A percentile compares a stretch with the other conserved stretches of the same genome.
Evolutionary conservation across 495 filamentous ascomycete genomes (phyloP).

Genomic region (Letharia columbiana): DNA sequence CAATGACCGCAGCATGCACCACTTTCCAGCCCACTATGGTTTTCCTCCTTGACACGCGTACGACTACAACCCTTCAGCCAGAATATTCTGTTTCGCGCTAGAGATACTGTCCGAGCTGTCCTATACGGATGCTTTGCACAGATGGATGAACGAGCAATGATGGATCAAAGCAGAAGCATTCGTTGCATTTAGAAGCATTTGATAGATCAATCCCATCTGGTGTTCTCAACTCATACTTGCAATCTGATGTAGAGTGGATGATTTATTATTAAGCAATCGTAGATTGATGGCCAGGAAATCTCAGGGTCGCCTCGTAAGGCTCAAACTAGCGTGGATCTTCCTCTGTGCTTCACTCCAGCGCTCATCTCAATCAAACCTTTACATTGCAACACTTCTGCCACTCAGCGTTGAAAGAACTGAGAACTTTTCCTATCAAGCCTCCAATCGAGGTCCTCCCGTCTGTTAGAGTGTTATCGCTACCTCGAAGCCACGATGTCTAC

Average conservation of each 20-base stretch:
- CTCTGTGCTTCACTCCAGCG: not conserved
- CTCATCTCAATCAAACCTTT: not conserved
- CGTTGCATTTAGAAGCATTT: constrained; percentile 18
- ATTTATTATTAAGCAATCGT: not conserved
- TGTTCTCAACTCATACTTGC: not conserved
- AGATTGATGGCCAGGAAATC: not conserved
- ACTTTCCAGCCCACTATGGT: not conserved
- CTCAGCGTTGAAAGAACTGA: not conserved
- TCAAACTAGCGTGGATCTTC: not conserved
- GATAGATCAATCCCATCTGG: constrained; percentile 11
- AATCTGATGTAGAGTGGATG: not conserved
- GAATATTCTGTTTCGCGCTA: not conserved
- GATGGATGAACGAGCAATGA: constrained; percentile 12
- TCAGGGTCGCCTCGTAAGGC: not conserved
- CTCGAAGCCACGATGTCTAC: constrained; percentile 24
- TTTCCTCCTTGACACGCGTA: not conserved
- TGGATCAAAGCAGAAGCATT: constrained; percentile 1
- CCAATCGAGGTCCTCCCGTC: not conserved
- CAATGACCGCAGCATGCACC: constrained; percentile 6
- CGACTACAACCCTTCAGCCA: not conserved
- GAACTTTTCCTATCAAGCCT: not conserved
- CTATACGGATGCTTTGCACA: constrained; percentile 1
- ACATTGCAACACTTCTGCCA: not conserved
- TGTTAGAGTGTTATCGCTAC: not conserved
- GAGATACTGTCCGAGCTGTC: constrained; percentile 11